A percentile compares a stretch with the other conserved stretches of the same genome.
These are phyloP conservation scores for Pseudoscleropodium purum DNA, from an alignment of 225 moss, liverwort and hornwort species.

Conservation along the genomic window DNA sequence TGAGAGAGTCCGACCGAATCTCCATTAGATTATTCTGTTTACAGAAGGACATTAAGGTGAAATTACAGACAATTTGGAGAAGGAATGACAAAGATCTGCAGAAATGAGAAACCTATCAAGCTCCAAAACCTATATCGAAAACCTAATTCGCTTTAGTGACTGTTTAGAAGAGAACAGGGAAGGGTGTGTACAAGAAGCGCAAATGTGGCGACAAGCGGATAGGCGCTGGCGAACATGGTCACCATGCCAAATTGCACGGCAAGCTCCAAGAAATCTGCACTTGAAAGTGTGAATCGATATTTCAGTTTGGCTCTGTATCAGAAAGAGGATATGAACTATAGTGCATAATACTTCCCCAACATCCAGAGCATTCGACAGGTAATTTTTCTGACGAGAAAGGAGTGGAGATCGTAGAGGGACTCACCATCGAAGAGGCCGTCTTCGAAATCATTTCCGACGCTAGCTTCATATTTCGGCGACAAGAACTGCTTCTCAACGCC, in stretches of 20 bases:
- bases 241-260: conserved; percentile 91
- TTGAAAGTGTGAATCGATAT: not conserved
- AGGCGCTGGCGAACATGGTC: conserved; percentile 83
- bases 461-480: conserved; percentile 55
- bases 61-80: not conserved
- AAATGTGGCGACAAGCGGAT: conserved; percentile 69
- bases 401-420: not conserved
- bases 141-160: not conserved
- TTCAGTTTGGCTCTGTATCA: not conserved
- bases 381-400: not conserved
- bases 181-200: conserved; percentile 44
- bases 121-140: not conserved
- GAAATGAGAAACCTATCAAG: not conserved
- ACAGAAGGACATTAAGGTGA: not conserved
- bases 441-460: conserved; percentile 63
- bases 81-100: not conserved
- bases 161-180: not conserved
- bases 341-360: not conserved
- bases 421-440: conserved; percentile 85
- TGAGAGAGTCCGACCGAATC: conserved; percentile 38
- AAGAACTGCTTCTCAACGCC: conserved; percentile 57
- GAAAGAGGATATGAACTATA: not conserved
- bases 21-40: conserved; percentile 42
- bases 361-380: not conserved
- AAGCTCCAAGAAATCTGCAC: conserved; percentile 76